Evolutionary conservation across 1,139 yeast species (phyloP).

Genomic region (Sugiyamaella japonica): DNA sequence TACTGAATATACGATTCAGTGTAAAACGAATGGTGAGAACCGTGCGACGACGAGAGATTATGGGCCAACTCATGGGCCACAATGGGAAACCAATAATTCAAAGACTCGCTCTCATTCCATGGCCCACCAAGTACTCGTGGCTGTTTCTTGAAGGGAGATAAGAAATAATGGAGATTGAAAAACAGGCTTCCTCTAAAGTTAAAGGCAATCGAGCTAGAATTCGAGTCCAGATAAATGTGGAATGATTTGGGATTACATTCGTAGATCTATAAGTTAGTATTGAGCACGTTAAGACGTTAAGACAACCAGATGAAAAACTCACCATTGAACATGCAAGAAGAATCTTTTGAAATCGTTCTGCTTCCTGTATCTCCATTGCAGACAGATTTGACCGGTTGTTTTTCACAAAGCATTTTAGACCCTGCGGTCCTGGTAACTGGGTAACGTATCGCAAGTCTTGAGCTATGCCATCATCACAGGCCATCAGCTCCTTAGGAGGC

Average conservation of each 20-base stretch:
- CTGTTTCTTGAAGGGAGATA: slow-evolving; percentile 22
- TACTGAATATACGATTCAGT: slow-evolving; percentile 39
- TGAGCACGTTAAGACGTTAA: no score
- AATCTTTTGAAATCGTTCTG: slow-evolving; percentile 19
- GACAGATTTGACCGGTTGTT: slow-evolving; percentile 14
- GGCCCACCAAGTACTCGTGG: slow-evolving; percentile 23
- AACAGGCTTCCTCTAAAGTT: slow-evolving; percentile 42
- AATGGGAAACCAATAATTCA: slow-evolving; percentile 44
- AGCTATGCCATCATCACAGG: slow-evolving; percentile 10
- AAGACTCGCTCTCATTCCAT: slow-evolving; percentile 29
- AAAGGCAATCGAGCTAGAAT: slow-evolving; percentile 39
- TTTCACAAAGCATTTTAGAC: slow-evolving; percentile 17
- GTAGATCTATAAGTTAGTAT: slow-evolving; percentile 23
- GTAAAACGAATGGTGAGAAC: slow-evolving; percentile 42
- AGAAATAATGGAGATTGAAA: slow-evolving; percentile 41
- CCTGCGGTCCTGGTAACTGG: not conserved
- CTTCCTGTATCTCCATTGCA: slow-evolving; percentile 17
- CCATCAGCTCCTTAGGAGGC: slow-evolving; percentile 11
- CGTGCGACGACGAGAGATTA: slow-evolving; percentile 41
- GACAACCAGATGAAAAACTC: not conserved
- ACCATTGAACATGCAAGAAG: slow-evolving; percentile 20
- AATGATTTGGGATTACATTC: slow-evolving; percentile 30
- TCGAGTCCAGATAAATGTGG: slow-evolving; percentile 36
- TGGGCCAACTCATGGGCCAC: slow-evolving; percentile 48
- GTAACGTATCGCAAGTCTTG: slow-evolving; percentile 4